phyloP scores from a whole-genome alignment of 441 rosid species.

The Gossypium davidsonii region DNA sequence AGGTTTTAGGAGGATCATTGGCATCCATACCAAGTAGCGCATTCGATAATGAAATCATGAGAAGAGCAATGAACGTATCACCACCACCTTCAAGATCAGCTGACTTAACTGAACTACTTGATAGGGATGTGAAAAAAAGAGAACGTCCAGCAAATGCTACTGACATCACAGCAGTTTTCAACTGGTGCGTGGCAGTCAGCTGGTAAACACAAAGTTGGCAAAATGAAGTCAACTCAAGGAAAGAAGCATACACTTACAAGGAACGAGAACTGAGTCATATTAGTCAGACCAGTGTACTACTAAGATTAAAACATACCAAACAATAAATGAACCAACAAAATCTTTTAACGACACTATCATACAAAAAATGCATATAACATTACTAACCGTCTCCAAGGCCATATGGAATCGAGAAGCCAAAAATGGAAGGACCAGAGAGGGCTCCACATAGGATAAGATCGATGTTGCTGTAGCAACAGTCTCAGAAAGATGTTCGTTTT shows the following conservation, averaged over 20 bases:
- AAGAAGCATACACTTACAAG: constrained; percentile 20
- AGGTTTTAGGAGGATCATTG: constrained; percentile 98
- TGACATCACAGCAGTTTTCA: constrained; percentile 94
- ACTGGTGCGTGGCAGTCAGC: constrained; percentile 99
- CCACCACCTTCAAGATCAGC: constrained; percentile 50
- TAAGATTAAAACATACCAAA: background rate
- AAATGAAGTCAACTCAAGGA: constrained; percentile 28
- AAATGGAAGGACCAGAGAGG: constrained; percentile 93
- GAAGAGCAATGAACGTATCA: constrained; percentile 52
- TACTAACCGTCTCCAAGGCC: constrained; percentile 99
- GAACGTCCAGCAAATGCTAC: constrained; percentile 97
- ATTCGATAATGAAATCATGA: constrained; percentile 83
- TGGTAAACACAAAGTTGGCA: constrained; percentile 55
- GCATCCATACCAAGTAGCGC: constrained; percentile 99
- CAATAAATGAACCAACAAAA: constrained; percentile 6
- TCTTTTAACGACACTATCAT: constrained; percentile 4
- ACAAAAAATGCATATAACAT: constrained; percentile 20
- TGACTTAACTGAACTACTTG: constrained; percentile 41
- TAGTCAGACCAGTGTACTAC: background rate
- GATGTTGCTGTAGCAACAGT: constrained; percentile 98
- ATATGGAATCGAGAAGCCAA: constrained; percentile 84
- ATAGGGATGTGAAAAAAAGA: constrained; percentile 66
- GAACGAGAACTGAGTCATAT: background rate
- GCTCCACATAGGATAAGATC: constrained; percentile 91
- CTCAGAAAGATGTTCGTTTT: constrained; percentile 95